phyloP scores from a whole-genome alignment of 2,329 filamentous ascomycete species.

The Pseudogymnoascus pannorum region DNA sequence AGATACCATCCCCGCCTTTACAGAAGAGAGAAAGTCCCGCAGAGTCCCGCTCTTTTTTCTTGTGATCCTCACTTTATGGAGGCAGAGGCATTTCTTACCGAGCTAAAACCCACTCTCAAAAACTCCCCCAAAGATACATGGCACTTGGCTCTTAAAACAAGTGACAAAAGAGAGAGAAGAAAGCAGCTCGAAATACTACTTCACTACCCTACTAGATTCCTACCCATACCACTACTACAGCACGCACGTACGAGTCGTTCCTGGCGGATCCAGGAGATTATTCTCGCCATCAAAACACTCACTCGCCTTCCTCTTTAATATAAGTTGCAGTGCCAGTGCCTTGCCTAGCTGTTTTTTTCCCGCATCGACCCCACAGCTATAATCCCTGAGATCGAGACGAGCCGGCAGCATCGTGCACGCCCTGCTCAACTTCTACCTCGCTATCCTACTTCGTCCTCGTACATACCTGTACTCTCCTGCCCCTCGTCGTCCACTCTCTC shows the following conservation, averaged over 20 bases:
- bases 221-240: too few species aligned
- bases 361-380: neutral
- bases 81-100: neutral
- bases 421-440: neutral
- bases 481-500: neutral
- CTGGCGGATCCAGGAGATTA: neutral
- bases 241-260: neutral
- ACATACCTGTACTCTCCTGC: constrained; percentile 1
- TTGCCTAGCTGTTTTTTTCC: constrained; percentile 1
- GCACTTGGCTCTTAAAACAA: neutral
- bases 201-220: neutral
- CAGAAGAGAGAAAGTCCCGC: too few species aligned
- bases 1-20: neutral
- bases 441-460: neutral
- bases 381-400: neutral
- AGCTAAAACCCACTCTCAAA: neutral
- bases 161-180: too few species aligned
- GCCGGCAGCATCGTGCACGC: neutral
- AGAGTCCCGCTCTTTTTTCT: neutral
- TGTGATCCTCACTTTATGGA: neutral
- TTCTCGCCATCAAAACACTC: neutral
- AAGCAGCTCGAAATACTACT: too few species aligned
- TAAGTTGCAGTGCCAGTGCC: neutral
- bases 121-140: neutral
- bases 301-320: neutral